These are phyloP conservation scores for Sugiyamaella floridensis DNA, from an alignment of 805 yeast species.

Conservation along the genomic window DNA sequence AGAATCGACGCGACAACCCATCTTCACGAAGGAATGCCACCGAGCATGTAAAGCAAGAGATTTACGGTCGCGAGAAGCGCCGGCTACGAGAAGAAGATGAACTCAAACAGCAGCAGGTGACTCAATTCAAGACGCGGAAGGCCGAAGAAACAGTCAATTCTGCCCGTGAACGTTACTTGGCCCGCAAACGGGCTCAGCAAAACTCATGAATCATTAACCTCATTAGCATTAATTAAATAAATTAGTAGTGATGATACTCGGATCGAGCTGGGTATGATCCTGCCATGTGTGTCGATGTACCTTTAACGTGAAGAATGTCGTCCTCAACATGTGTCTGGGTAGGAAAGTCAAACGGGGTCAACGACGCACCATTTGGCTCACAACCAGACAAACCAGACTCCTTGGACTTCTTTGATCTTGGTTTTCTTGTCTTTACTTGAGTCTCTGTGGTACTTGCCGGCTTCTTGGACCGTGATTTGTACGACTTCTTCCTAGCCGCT, in stretches of 20 bases:
- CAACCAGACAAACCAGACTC: too few relatives aligned
- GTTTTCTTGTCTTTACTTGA: not conserved
- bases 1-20: not conserved
- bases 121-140: constrained; percentile 12
- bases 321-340: not conserved
- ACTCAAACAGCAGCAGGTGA: constrained; percentile 6
- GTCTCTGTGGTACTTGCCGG: not conserved
- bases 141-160: constrained; percentile 13
- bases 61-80: constrained; percentile 6
- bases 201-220: not conserved
- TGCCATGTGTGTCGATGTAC: not conserved
- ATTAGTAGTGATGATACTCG: constrained; percentile 2
- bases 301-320: not conserved
- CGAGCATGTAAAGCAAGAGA: constrained; percentile 7
- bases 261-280: not conserved
- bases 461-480: not conserved
- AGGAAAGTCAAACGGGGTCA: not conserved
- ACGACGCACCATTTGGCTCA: not conserved
- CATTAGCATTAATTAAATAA: not conserved
- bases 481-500: not conserved
- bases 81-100: constrained; percentile 7
- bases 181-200: constrained; percentile 19
- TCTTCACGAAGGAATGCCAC: constrained; percentile 3
- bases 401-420: not conserved
- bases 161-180: constrained; percentile 26